A percentile compares a stretch with the other conserved stretches of the same genome.
Conservation (phyloP, 139 green algal genomes). For the Micromonas commoda region DNA sequence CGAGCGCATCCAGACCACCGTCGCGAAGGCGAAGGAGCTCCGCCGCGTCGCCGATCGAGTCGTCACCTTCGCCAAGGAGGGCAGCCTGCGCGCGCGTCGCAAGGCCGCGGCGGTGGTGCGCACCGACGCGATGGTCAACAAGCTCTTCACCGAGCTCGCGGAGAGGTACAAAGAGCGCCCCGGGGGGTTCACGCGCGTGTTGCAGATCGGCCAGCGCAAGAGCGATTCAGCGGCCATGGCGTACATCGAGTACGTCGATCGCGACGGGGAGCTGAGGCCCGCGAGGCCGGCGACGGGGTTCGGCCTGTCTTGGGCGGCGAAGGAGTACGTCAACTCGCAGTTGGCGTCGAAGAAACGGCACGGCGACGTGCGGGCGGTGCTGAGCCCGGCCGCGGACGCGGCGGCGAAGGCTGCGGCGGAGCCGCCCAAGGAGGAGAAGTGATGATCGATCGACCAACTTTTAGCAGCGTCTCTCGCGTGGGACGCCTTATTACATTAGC, state of each 20-base stretch:
- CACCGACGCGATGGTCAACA: constrained; percentile 65
- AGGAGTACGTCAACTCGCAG: background rate
- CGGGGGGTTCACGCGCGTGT: constrained; percentile 84
- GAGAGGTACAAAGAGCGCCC: constrained; percentile 70
- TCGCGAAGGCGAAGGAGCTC: constrained; percentile 55
- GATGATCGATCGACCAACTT: too few species aligned
- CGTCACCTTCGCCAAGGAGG: constrained; percentile 35
- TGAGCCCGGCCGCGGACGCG: too few species aligned
- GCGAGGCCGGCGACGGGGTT: background rate
- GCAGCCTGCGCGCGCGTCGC: constrained; percentile 47
- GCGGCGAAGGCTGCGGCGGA: too few species aligned
- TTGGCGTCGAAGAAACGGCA: background rate
- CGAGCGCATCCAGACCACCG: constrained; percentile 86
- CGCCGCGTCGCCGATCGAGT: constrained; percentile 35
- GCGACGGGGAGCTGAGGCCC: constrained; percentile 17
- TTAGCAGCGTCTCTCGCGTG: too few species aligned
- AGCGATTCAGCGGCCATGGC: constrained; percentile 77
- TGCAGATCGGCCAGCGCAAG: constrained; percentile 54
- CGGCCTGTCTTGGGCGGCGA: background rate
- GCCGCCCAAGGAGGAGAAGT: too few species aligned
- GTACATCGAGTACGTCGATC: constrained; percentile 70
- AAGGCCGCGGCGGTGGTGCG: constrained; percentile 59
- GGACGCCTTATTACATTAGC: too few species aligned
- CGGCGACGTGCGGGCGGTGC: too few species aligned
- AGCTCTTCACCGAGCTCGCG: constrained; percentile 78